These are phyloP conservation scores for Misopates orontium DNA, from an alignment of 257 asterid species.

Conservation along the genomic window DNA sequence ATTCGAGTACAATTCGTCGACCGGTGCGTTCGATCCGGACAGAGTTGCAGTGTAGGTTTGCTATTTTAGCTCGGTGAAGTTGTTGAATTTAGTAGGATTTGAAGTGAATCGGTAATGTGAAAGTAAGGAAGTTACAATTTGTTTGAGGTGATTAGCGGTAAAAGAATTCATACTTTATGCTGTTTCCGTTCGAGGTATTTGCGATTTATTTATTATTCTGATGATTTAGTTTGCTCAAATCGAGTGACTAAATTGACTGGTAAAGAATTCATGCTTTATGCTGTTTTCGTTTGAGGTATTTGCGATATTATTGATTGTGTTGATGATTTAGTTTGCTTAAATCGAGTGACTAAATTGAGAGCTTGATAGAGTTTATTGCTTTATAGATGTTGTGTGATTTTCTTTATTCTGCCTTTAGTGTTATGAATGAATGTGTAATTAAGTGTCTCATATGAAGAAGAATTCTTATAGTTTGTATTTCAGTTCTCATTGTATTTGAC, in stretches of 20 bases:
- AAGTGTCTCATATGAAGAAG: no score
- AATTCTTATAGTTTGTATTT: no score
- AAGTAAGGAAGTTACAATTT: background rate
- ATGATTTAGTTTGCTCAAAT: constrained; percentile 12
- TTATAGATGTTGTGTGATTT: background rate
- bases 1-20: constrained; percentile 80
- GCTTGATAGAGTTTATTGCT: constrained; percentile 5
- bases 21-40: constrained; percentile 93
- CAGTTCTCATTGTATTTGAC: no score
- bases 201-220: background rate
- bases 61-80: background rate
- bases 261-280: no score
- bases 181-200: no score
- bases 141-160: background rate
- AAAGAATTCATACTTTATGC: no score
- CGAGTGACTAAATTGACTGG: constrained; percentile 9
- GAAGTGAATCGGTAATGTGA: constrained; percentile 3
- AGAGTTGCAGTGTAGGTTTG: constrained; percentile 89
- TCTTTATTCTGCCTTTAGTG: background rate
- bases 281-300: no score
- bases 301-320: no score
- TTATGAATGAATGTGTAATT: background rate
- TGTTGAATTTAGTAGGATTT: constrained; percentile 14
- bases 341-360: constrained; percentile 9
- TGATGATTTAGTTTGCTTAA: no score